Conservation (phyloP, 257 asterid genomes). For the Solanum piurae region DNA sequence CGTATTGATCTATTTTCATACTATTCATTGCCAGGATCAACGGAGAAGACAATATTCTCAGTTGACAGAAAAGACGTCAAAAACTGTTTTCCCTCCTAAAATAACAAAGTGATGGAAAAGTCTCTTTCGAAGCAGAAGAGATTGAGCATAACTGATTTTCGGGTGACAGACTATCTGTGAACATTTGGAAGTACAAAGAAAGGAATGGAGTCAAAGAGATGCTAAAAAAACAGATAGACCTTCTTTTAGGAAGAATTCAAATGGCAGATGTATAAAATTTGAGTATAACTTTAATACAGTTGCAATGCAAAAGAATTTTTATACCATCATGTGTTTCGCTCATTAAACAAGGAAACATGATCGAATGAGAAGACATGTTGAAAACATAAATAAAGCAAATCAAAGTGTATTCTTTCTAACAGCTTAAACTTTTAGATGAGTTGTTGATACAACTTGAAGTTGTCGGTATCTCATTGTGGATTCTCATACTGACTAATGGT, state of each 20-base stretch:
- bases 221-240: not conserved
- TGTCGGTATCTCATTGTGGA: not conserved
- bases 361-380: not conserved
- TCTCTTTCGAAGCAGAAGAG: not conserved
- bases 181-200: not conserved
- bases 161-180: not conserved
- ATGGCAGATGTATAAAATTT: not conserved
- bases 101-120: not conserved
- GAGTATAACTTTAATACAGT: not conserved
- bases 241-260: constrained; percentile 1
- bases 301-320: not conserved
- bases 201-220: not conserved
- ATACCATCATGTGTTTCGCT: not conserved
- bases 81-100: not conserved
- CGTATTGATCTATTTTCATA: constrained; percentile 6
- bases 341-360: not conserved
- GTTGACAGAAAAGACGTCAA: not conserved
- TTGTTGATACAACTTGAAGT: not conserved
- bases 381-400: not conserved
- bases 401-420: not conserved
- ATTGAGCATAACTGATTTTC: not conserved
- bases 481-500: not conserved
- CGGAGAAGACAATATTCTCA: not conserved
- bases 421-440: not conserved
- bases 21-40: not conserved